phyloP scores from a whole-genome alignment of 139 green algal species.

The Yamagishiella unicocca region DNA sequence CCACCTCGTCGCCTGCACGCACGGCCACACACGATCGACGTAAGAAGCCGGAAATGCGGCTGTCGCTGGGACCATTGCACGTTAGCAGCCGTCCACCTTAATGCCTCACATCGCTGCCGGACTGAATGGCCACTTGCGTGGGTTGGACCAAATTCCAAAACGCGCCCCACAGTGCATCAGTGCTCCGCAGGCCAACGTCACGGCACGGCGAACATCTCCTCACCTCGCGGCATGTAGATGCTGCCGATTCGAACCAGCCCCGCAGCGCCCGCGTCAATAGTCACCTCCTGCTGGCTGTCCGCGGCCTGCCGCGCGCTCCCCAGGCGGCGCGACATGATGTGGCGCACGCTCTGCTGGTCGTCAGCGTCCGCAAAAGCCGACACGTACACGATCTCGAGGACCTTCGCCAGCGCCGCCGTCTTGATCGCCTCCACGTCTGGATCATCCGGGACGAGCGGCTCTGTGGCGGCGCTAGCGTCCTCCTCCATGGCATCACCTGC shows the following conservation, averaged over 20 bases:
- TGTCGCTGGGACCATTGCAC: too few relatives aligned
- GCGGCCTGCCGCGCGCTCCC: not conserved
- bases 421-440: not conserved
- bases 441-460: not conserved
- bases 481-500: not conserved
- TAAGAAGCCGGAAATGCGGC: too few relatives aligned
- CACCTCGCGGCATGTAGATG: slow-evolving; percentile 48
- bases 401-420: slow-evolving; percentile 22
- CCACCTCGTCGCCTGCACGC: not conserved
- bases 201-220: too few relatives aligned
- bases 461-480: not conserved
- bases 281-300: not conserved
- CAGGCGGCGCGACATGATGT: slow-evolving; percentile 23
- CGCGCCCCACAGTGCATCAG: too few relatives aligned
- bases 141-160: too few relatives aligned
- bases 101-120: too few relatives aligned
- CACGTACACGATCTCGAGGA: slow-evolving; percentile 48
- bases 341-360: slow-evolving; percentile 30
- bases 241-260: slow-evolving; percentile 46
- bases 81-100: too few relatives aligned
- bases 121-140: too few relatives aligned
- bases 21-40: too few relatives aligned
- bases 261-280: slow-evolving; percentile 30
- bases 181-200: too few relatives aligned
- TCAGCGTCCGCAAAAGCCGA: slow-evolving; percentile 1